phyloP scores from a whole-genome alignment of 2,329 filamentous ascomycete species.

The Ophiostoma montium region DNA sequence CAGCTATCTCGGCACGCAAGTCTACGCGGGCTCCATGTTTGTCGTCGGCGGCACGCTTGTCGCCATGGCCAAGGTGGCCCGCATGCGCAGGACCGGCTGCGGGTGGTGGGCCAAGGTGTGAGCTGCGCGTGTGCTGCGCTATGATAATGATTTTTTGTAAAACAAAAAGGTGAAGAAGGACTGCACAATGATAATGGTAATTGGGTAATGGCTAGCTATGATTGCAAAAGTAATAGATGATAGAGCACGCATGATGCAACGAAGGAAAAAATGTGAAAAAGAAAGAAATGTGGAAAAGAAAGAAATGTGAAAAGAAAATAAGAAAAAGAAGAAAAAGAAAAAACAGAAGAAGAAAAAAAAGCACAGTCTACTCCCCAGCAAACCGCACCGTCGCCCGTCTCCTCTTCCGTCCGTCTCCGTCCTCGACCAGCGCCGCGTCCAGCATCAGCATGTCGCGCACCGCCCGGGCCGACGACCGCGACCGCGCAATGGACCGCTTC shows the following conservation, averaged over 20 bases:
- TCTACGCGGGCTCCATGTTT: constrained; percentile 32
- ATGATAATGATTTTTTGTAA: no score
- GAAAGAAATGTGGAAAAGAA: not conserved
- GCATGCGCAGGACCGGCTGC: constrained; percentile 1
- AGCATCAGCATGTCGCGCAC: not conserved
- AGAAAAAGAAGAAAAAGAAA: not conserved
- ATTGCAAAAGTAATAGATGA: not conserved
- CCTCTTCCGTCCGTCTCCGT: not conserved
- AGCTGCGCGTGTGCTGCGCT: no score
- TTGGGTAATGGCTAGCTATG: not conserved
- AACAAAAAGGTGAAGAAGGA: not conserved
- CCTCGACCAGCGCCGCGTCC: not conserved
- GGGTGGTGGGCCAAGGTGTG: not conserved
- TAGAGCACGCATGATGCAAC: no score
- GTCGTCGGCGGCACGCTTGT: constrained; percentile 16
- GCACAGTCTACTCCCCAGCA: not conserved
- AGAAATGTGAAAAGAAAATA: not conserved
- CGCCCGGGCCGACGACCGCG: not conserved
- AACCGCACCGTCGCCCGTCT: not conserved
- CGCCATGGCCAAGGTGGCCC: constrained; percentile 7
- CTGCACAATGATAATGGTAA: not conserved
- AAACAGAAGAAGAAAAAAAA: not conserved
- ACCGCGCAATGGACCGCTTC: constrained; percentile 1
- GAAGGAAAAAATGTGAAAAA: no score
- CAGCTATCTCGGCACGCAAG: constrained; percentile 34